Conservation (phyloP, 495 filamentous ascomycete genomes). For the Tuber indicum region DNA sequence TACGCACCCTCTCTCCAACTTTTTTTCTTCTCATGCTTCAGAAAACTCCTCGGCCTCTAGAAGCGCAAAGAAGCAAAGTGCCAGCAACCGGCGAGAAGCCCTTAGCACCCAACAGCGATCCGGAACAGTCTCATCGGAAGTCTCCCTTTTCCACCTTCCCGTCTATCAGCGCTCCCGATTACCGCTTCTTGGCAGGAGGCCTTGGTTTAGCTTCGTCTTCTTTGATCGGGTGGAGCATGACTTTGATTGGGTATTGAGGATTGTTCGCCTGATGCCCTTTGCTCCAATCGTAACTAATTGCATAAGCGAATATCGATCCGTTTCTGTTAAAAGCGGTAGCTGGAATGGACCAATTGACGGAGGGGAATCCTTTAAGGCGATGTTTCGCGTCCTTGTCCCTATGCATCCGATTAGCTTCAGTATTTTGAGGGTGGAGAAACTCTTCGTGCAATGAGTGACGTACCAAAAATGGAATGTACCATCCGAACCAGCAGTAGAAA, state of each 20-base stretch:
- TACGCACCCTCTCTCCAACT: not conserved
- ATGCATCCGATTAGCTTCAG: not conserved
- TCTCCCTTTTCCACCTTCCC: not conserved
- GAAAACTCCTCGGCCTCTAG: not conserved
- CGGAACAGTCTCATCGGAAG: not conserved
- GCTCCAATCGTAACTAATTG: slow-evolving; percentile 91
- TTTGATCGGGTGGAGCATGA: slow-evolving; percentile 78
- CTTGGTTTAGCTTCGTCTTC: slow-evolving; percentile 77
- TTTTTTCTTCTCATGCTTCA: not conserved
- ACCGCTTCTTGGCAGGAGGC: slow-evolving; percentile 46
- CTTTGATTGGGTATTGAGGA: slow-evolving; percentile 64
- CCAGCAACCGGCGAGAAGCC: not conserved
- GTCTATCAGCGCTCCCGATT: not conserved
- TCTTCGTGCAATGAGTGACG: slow-evolving; percentile 3
- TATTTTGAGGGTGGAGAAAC: not conserved
- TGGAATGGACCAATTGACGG: slow-evolving; percentile 74
- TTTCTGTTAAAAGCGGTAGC: slow-evolving; percentile 68
- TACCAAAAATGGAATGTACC: slow-evolving; percentile 82
- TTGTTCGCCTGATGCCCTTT: slow-evolving; percentile 74
- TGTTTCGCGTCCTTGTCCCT: slow-evolving; percentile 80
- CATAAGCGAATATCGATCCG: slow-evolving; percentile 82
- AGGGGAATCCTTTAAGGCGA: slow-evolving; percentile 80
- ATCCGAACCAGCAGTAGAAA: slow-evolving; percentile 83
- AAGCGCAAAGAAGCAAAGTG: not conserved
- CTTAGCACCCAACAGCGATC: not conserved